These are phyloP conservation scores for Ceratocystis papillata DNA, from an alignment of 2,329 filamentous ascomycete species.

Conservation along the genomic window DNA sequence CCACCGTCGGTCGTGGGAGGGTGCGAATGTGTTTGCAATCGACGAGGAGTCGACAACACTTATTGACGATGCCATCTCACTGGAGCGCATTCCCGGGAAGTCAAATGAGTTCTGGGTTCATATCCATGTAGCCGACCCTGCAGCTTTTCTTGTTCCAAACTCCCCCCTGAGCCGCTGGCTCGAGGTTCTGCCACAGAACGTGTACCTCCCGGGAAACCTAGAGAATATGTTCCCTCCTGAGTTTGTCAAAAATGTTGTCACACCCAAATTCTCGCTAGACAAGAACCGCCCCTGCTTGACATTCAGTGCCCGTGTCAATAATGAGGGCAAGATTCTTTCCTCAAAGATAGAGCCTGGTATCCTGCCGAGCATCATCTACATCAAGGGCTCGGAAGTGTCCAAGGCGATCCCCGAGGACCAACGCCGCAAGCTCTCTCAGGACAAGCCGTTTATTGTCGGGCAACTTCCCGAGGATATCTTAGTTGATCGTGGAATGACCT, in stretches of 20 bases:
- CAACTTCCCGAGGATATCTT: conserved; percentile 27
- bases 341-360: conserved; percentile 44
- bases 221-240: conserved; percentile 46
- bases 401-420: conserved; percentile 30
- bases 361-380: conserved; percentile 45
- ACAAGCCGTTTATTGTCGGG: conserved; percentile 29
- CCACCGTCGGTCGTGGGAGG: conserved; percentile 48
- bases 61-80: conserved; percentile 69
- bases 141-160: conserved; percentile 53
- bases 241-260: conserved; percentile 33
- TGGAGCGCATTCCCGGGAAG: conserved; percentile 46
- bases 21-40: conserved; percentile 59
- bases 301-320: conserved; percentile 49
- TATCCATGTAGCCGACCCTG: conserved; percentile 67
- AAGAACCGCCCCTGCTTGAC: conserved; percentile 45
- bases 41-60: conserved; percentile 56
- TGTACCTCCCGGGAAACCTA: conserved; percentile 49
- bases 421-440: conserved; percentile 22
- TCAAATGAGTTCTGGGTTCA: conserved; percentile 60
- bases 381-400: conserved; percentile 44
- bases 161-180: conserved; percentile 51
- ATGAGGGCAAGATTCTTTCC: conserved; percentile 43
- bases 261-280: conserved; percentile 46
- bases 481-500: conserved; percentile 37
- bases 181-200: conserved; percentile 47